Conservation (phyloP, 768 basidiomycete species). For the Suillus placidus region DNA sequence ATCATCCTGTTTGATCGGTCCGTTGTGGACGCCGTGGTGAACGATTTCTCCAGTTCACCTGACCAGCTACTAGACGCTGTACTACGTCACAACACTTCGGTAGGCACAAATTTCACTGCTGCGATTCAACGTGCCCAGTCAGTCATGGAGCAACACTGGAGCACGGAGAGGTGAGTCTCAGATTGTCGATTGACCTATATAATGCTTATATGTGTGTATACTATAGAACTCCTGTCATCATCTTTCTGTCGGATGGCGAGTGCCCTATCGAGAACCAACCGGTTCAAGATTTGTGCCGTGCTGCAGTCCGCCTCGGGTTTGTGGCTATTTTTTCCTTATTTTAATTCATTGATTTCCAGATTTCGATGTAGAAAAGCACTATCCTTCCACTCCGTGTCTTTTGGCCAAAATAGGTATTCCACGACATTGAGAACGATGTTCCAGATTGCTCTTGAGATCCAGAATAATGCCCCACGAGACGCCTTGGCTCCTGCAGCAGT, state of each 20-base stretch:
- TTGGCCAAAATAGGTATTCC: conserved; percentile 39
- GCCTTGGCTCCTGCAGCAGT: conserved; percentile 35
- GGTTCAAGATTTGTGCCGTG: conserved; percentile 44
- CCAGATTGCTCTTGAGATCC: conserved; percentile 48
- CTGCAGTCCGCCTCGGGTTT: conserved; percentile 49
- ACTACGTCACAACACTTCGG: conserved; percentile 31
- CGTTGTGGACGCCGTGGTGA: conserved; percentile 31
- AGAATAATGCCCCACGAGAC: conserved; percentile 46
- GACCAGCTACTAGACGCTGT: conserved; percentile 45
- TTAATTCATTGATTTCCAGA: background rate
- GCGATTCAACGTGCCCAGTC: conserved; percentile 42
- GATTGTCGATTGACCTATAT: background rate
- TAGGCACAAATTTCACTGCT: conserved; percentile 46
- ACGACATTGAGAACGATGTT: conserved; percentile 49
- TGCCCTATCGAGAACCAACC: conserved; percentile 39
- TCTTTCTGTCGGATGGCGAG: conserved; percentile 60
- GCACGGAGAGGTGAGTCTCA: conserved; percentile 44
- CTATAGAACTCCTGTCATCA: conserved; percentile 39
- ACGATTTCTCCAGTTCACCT: conserved; percentile 51
- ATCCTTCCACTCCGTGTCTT: conserved; percentile 60
- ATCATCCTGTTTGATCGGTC: conserved; percentile 48
- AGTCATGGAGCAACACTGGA: conserved; percentile 52
- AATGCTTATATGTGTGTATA: conserved; percentile 26
- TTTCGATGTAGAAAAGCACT: conserved; percentile 47
- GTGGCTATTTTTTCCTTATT: background rate